phyloP scores from a whole-genome alignment of 257 asterid species.

The Lavandula angustifolia region DNA sequence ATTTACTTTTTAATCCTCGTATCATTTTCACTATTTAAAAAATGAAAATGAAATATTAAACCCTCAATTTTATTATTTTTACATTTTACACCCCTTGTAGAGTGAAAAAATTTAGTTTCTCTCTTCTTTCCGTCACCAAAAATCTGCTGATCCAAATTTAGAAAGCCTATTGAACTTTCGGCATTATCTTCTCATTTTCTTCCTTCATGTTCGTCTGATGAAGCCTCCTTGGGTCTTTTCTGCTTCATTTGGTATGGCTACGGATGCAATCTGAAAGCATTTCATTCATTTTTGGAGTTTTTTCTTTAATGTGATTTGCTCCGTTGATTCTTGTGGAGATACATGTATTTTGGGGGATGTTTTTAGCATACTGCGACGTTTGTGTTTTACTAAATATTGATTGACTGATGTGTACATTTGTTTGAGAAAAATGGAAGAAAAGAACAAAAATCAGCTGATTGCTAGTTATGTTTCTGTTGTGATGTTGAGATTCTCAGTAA shows the following conservation, averaged over 20 bases:
- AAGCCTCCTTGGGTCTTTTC: constrained; percentile 56
- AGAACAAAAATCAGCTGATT: background rate
- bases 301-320: background rate
- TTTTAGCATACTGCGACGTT: constrained; percentile 1
- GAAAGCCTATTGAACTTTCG: constrained; percentile 13
- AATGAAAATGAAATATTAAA: background rate
- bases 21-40: constrained; percentile 30
- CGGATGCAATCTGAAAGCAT: constrained; percentile 27
- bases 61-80: constrained; percentile 32
- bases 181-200: background rate
- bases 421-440: background rate
- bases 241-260: constrained; percentile 46
- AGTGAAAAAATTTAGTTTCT: constrained; percentile 27
- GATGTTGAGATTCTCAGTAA: constrained; percentile 7
- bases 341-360: background rate
- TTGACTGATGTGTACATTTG: constrained; percentile 24
- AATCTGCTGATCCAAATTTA: constrained; percentile 37
- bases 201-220: constrained; percentile 41
- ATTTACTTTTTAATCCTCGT: constrained; percentile 26
- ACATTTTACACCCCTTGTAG: constrained; percentile 1
- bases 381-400: constrained; percentile 5
- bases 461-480: constrained; percentile 3
- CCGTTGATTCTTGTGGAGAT: constrained; percentile 6
- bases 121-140: constrained; percentile 31
- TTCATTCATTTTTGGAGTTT: background rate